These are phyloP conservation scores for Kazachstania psychrophila DNA, from an alignment of 805 yeast genomes.

Conservation along the genomic window DNA sequence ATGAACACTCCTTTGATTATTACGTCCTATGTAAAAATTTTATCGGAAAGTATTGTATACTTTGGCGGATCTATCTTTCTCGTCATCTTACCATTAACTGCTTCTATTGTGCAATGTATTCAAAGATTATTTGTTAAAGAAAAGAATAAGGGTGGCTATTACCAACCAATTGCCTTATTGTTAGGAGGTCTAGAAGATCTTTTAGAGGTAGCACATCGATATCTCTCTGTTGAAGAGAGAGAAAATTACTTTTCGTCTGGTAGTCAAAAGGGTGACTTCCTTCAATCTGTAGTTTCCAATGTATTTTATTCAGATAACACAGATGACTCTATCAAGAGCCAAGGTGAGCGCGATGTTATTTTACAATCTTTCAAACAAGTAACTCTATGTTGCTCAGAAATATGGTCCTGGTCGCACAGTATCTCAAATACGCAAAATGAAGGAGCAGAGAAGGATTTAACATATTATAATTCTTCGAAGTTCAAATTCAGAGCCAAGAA, in stretches of 20 bases:
- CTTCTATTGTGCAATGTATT: conserved; percentile 32
- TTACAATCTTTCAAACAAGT: conserved; percentile 58
- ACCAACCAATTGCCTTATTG: conserved; percentile 38
- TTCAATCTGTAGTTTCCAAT: conserved; percentile 29
- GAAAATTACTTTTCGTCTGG: conserved; percentile 16
- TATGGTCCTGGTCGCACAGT: conserved; percentile 55
- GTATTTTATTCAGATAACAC: conserved; percentile 25
- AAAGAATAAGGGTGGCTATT: conserved; percentile 32
- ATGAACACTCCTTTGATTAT: conserved; percentile 34
- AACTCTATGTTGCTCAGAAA: conserved; percentile 41
- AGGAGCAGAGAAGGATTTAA: conserved; percentile 10
- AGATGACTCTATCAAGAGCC: conserved; percentile 35
- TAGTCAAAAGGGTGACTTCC: conserved; percentile 22
- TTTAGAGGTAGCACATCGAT: conserved; percentile 48
- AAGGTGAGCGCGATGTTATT: conserved; percentile 42
- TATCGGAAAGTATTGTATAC: conserved; percentile 43
- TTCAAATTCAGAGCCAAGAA: conserved; percentile 62
- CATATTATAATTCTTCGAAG: conserved; percentile 43
- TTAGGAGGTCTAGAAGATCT: conserved; percentile 59
- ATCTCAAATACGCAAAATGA: conserved; percentile 6
- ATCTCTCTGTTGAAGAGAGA: conserved; percentile 33
- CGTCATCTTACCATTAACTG: conserved; percentile 45
- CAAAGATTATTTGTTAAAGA: conserved; percentile 13
- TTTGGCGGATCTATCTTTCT: conserved; percentile 45
- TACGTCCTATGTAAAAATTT: conserved; percentile 33